Percentiles rank a stretch among this genome's conserved stretches.
Evolutionary conservation across 192 early-diverging fungal genomes (phyloP).

Genomic region (Backusella circina): DNA sequence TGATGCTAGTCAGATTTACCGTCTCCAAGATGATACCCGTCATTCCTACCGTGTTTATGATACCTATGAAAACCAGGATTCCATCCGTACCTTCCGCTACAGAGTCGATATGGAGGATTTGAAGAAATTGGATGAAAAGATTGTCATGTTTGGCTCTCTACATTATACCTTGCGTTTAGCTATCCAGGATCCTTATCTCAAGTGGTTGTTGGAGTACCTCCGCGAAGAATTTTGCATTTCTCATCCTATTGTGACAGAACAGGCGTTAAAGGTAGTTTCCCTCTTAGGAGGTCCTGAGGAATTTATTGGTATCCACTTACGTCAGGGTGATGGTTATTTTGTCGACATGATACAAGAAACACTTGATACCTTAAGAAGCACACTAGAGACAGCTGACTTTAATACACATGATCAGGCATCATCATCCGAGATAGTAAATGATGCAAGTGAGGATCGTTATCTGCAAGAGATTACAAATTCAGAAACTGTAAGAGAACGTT

Average conservation of each 20-base stretch:
- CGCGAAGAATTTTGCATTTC: constrained; percentile 9
- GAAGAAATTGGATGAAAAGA: constrained; percentile 28
- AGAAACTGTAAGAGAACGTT: neutral
- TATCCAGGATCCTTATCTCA: constrained; percentile 31
- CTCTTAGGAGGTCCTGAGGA: constrained; percentile 33
- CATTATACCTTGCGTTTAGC: constrained; percentile 41
- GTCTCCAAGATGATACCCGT: constrained; percentile 36
- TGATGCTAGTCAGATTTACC: constrained; percentile 25
- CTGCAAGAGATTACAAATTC: neutral
- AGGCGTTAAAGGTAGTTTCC: constrained; percentile 33
- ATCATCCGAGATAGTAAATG: neutral
- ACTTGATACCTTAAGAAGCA: constrained; percentile 3
- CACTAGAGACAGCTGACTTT: neutral
- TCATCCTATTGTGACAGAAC: constrained; percentile 36
- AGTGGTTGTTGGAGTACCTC: constrained; percentile 17
- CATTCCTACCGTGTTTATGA: constrained; percentile 46
- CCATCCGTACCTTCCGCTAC: constrained; percentile 18
- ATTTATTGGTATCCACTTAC: constrained; percentile 30
- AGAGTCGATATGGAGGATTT: constrained; percentile 38
- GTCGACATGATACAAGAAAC: constrained; percentile 19
- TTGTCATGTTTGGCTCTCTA: constrained; percentile 46
- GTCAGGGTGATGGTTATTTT: constrained; percentile 29
- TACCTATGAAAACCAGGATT: constrained; percentile 20
- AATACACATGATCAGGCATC: neutral
- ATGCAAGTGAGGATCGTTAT: neutral